These are phyloP conservation scores for Nicotiana knightiana DNA, from an alignment of 257 asterid genomes.

Conservation along the genomic window DNA sequence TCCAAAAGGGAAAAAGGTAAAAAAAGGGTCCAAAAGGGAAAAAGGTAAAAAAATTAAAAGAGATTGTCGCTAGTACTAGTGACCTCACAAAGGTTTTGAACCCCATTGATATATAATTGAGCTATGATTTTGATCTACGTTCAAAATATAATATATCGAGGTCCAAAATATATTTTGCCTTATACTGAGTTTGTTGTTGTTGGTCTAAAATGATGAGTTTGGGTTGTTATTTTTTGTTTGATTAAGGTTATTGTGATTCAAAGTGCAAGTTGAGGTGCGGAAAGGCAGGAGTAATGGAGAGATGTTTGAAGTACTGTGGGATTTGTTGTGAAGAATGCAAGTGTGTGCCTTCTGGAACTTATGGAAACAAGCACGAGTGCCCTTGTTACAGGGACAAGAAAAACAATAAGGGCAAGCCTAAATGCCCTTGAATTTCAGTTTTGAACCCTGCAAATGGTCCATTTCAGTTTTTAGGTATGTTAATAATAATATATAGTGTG, in stretches of 20 bases:
- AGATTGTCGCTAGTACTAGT: too few species aligned
- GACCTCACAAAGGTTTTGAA: too few species aligned
- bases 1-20: too few species aligned
- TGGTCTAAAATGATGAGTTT: background rate
- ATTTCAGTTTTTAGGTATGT: background rate
- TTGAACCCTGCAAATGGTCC: background rate
- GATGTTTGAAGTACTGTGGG: constrained; percentile 56
- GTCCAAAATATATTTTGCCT: too few species aligned
- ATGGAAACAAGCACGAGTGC: constrained; percentile 59
- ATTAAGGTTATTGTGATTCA: constrained; percentile 29
- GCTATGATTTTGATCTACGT: too few species aligned
- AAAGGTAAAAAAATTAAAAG: too few species aligned
- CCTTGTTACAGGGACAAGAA: constrained; percentile 67
- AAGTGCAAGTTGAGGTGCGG: constrained; percentile 48
- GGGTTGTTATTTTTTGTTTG: background rate
- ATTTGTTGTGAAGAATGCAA: constrained; percentile 55
- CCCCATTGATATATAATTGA: too few species aligned
- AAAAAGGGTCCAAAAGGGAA: too few species aligned
- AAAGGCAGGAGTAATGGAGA: constrained; percentile 45
- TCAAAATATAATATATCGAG: too few species aligned
- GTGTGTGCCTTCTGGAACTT: constrained; percentile 74
- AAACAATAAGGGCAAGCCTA: constrained; percentile 57
- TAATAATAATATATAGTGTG: background rate
- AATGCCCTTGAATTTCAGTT: constrained; percentile 44
- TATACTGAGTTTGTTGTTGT: too few species aligned